phyloP scores from a whole-genome alignment of 495 filamentous ascomycete species.

The Daldinia decipiens region DNA sequence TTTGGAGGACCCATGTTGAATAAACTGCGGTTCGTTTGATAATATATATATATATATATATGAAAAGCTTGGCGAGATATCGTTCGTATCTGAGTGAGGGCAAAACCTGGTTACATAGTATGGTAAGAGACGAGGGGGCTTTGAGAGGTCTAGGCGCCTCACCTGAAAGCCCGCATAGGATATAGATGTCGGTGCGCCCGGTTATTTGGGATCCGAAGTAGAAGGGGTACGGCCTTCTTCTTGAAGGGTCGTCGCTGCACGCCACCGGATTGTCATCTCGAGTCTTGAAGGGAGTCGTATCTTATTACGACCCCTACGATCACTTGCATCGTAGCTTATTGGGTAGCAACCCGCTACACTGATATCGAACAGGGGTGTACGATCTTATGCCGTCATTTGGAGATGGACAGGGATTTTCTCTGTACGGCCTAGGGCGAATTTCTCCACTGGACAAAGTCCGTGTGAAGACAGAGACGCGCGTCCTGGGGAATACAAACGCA shows the following conservation, averaged over 20 bases:
- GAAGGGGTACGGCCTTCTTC: slow-evolving; percentile 1
- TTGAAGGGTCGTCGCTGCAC: slow-evolving; percentile 17
- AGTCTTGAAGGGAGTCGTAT: slow-evolving; percentile 9
- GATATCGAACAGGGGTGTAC: slow-evolving; percentile 33
- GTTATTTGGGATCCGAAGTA: slow-evolving; percentile 29
- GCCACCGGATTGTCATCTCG: slow-evolving; percentile 2
- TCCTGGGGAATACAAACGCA: slow-evolving; percentile 35
- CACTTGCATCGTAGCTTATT: slow-evolving; percentile 19
- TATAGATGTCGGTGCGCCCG: slow-evolving; percentile 1
- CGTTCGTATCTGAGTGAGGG: slow-evolving; percentile 6
- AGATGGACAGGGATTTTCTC: slow-evolving; percentile 37
- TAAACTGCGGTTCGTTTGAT: slow-evolving; percentile 34
- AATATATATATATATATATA: slow-evolving; percentile 36
- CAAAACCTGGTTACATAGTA: slow-evolving; percentile 29
- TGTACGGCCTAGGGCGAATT: slow-evolving; percentile 18
- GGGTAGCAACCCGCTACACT: slow-evolving; percentile 35
- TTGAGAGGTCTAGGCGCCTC: slow-evolving; percentile 11
- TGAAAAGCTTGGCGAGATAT: slow-evolving; percentile 45
- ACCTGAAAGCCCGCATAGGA: slow-evolving; percentile 15
- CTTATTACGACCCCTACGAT: slow-evolving; percentile 16
- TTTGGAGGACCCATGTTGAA: slow-evolving; percentile 15
- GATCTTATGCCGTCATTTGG: slow-evolving; percentile 46
- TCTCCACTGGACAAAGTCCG: slow-evolving; percentile 37
- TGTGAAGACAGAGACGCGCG: slow-evolving; percentile 42
- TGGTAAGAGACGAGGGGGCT: slow-evolving; percentile 35